Percentiles rank a stretch among this genome's conserved stretches.
Evolutionary conservation across 2,329 filamentous ascomycete species (phyloP).

Genomic region (Fusarium marasasianum): DNA sequence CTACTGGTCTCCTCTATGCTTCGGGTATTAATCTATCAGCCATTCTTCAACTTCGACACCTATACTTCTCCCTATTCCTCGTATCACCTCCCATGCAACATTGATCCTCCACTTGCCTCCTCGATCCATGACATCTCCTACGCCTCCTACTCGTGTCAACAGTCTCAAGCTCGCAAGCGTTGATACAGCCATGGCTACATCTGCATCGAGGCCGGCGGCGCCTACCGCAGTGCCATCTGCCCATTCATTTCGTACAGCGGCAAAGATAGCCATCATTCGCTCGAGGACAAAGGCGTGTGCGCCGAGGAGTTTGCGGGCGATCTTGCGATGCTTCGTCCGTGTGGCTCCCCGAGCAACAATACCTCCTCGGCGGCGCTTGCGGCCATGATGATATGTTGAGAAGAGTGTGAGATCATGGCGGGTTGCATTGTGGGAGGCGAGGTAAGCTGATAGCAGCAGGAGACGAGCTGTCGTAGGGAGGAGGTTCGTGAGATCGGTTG

Average conservation of each 20-base stretch:
- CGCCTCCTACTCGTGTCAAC: conserved; percentile 71
- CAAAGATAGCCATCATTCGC: conserved; percentile 80
- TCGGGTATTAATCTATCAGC: conserved; percentile 66
- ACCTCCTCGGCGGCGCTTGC: conserved; percentile 60
- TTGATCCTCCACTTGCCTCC: conserved; percentile 81
- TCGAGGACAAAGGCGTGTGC: conserved; percentile 82
- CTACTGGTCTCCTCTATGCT: not conserved
- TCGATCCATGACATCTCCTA: conserved; percentile 72
- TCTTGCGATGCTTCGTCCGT: conserved; percentile 70
- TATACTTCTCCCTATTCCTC: conserved; percentile 75
- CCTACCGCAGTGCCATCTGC: conserved; percentile 44
- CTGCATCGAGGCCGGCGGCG: conserved; percentile 57
- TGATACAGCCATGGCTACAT: conserved; percentile 72
- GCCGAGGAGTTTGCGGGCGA: conserved; percentile 79
- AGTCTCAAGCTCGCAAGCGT: conserved; percentile 77
- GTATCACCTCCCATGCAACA: conserved; percentile 79
- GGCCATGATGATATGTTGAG: conserved; percentile 72
- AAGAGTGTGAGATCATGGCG: conserved; percentile 80
- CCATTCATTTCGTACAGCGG: conserved; percentile 70
- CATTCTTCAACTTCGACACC: conserved; percentile 84
- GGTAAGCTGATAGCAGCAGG: conserved; percentile 79
- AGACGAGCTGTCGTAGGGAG: conserved; percentile 79
- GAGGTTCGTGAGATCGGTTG: conserved; percentile 61
- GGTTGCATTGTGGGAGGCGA: conserved; percentile 81
- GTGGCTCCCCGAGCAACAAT: conserved; percentile 47